Percentiles rank a stretch among this genome's conserved stretches.
Conservation (phyloP, 2,329 filamentous ascomycete species). For the Aspergillus fijiensis region DNA sequence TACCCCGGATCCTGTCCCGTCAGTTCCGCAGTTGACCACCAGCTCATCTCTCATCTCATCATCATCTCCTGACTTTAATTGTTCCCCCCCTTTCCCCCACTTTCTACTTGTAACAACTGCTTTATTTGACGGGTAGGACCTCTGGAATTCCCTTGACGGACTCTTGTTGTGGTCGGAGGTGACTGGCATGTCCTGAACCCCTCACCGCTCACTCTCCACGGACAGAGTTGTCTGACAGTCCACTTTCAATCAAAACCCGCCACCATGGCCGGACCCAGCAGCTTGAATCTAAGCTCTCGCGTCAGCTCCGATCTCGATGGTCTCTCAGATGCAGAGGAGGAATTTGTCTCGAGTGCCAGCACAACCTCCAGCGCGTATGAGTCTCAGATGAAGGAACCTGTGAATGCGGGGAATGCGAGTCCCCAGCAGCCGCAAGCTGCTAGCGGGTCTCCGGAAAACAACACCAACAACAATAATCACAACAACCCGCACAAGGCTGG, state of each 20-base stretch:
- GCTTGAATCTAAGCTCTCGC: conserved; percentile 25
- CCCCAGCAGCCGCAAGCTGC: not conserved
- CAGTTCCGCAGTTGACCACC: conserved; percentile 9
- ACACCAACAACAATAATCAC: too few species aligned
- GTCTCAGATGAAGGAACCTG: conserved; percentile 8
- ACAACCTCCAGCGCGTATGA: conserved; percentile 23
- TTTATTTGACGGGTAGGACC: conserved; percentile 1
- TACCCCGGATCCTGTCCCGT: conserved; percentile 17
- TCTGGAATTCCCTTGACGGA: not conserved
- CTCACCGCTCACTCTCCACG: not conserved
- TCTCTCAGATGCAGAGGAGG: conserved; percentile 34
- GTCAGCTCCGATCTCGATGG: conserved; percentile 23
- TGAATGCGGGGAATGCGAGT: not conserved
- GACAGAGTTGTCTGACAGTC: conserved; percentile 5
- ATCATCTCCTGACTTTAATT: not conserved
- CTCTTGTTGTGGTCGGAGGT: not conserved
- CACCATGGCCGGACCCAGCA: conserved; percentile 27
- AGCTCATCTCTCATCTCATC: not conserved
- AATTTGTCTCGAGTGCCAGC: conserved; percentile 29
- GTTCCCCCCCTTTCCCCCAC: not conserved
- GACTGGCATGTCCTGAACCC: conserved; percentile 1
- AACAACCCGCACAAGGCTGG: not conserved
- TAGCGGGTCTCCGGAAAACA: not conserved
- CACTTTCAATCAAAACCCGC: conserved; percentile 3
- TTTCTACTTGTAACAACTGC: too few species aligned